Percentiles rank a stretch among this genome's conserved stretches.
Conservation (phyloP, 2,329 filamentous ascomycete genomes). For the Stachybotrys chartarum region DNA sequence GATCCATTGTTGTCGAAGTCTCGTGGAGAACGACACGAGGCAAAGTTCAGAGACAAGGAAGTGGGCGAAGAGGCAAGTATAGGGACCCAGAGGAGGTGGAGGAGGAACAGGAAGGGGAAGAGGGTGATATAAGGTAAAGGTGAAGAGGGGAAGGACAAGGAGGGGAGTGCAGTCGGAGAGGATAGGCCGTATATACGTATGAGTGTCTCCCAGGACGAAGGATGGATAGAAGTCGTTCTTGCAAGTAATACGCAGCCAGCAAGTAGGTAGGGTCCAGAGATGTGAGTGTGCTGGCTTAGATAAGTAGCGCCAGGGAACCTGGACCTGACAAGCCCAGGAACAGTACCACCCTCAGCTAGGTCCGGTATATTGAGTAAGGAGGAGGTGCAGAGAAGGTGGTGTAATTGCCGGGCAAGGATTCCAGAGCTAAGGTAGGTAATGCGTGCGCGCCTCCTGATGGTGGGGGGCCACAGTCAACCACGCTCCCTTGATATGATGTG, state of each 20-base stretch:
- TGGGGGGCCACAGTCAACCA: no score
- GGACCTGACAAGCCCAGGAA: not conserved
- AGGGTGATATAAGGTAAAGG: not conserved
- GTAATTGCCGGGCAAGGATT: not conserved
- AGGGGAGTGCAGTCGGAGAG: not conserved
- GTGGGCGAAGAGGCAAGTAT: not conserved
- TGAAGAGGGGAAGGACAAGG: not conserved
- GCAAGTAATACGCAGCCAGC: not conserved
- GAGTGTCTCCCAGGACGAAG: not conserved
- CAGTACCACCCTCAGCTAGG: not conserved
- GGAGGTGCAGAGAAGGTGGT: not conserved
- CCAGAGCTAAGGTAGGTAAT: not conserved
- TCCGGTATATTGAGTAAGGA: not conserved
- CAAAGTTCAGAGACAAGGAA: not conserved
- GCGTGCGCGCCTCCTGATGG: no score
- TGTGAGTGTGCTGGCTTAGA: not conserved
- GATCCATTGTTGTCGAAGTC: not conserved
- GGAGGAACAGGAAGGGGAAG: not conserved
- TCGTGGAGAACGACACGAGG: not conserved
- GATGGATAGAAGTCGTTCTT: not conserved
- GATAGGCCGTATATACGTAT: not conserved
- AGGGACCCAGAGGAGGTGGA: not conserved
- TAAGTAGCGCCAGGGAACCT: not conserved
- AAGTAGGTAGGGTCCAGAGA: not conserved
- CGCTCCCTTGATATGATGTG: not conserved